These are phyloP conservation scores for Globisporangium nagaii DNA, from an alignment of 352 stramenopile species.

Conservation along the genomic window DNA sequence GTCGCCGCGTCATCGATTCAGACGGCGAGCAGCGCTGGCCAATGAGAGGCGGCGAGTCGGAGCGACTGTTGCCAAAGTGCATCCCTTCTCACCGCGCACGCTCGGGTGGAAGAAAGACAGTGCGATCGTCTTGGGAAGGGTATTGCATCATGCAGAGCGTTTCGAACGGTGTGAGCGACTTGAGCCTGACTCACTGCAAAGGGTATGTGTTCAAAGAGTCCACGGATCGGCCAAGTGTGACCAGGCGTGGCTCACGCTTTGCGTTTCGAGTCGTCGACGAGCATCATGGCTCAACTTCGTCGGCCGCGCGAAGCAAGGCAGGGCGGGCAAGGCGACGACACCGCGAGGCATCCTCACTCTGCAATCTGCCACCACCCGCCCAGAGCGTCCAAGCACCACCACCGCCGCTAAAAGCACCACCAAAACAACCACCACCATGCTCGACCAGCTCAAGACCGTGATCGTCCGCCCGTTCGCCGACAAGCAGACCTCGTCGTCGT, in stretches of 20 bases:
- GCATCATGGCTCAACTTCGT: constrained; percentile 4
- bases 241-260: not conserved
- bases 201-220: not conserved
- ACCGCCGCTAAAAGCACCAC: not conserved
- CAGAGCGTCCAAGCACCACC: not conserved
- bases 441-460: constrained; percentile 74
- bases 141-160: not conserved
- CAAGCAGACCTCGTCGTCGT: constrained; percentile 15
- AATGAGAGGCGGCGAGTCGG: constrained; percentile 18
- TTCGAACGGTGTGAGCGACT: not conserved
- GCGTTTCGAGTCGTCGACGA: constrained; percentile 2
- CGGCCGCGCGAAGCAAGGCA: too few relatives aligned
- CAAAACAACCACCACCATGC: constrained; percentile 25
- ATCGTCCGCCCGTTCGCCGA: constrained; percentile 27
- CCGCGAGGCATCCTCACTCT: constrained; percentile 20
- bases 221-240: not conserved
- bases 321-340: too few relatives aligned
- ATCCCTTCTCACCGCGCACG: constrained; percentile 7
- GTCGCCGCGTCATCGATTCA: constrained; percentile 16
- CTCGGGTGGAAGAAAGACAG: not conserved
- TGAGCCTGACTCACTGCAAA: not conserved
- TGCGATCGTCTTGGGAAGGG: not conserved
- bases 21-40: constrained; percentile 14
- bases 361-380: constrained; percentile 24
- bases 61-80: constrained; percentile 10